phyloP scores from a whole-genome alignment of 2,329 filamentous ascomycete genomes.

The Periconia sp. region DNA sequence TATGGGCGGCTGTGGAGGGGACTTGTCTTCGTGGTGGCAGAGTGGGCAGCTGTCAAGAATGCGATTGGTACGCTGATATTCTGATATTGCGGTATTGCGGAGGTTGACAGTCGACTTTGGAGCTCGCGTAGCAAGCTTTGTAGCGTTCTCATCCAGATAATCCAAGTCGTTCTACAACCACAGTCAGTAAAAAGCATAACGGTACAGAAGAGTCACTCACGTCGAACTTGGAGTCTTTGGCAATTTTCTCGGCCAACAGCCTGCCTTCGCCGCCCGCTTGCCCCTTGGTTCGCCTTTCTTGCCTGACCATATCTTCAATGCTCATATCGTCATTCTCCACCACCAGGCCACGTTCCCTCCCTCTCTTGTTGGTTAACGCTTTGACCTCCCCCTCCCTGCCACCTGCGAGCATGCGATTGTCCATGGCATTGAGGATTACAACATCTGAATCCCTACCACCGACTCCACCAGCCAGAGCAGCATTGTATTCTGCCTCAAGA shows the following conservation, averaged over 20 bases:
- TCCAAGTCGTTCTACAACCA: constrained; percentile 72
- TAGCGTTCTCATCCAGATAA: constrained; percentile 96
- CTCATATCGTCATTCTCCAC: constrained; percentile 94
- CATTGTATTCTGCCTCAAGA: constrained; percentile 82
- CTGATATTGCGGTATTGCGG: constrained; percentile 81
- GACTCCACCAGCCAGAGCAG: constrained; percentile 65
- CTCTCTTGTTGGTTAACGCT: constrained; percentile 75
- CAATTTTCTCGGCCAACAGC: constrained; percentile 86
- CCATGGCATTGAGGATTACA: constrained; percentile 82
- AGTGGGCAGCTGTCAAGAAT: constrained; percentile 86
- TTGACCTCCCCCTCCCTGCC: constrained; percentile 73
- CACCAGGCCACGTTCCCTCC: constrained; percentile 79
- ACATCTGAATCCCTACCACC: constrained; percentile 63
- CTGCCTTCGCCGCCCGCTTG: constrained; percentile 77
- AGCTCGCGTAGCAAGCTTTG: constrained; percentile 81
- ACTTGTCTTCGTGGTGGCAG: constrained; percentile 86
- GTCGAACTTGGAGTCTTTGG: constrained; percentile 87
- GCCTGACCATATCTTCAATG: constrained; percentile 94
- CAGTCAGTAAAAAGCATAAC: constrained; percentile 16
- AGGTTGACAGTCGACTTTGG: constrained; percentile 87
- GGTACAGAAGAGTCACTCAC: constrained; percentile 37
- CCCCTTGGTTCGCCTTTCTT: constrained; percentile 83
- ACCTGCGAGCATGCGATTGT: constrained; percentile 87
- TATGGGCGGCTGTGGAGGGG: constrained; percentile 65
- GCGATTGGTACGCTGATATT: constrained; percentile 86